Conservation (phyloP, 306 rosid genomes). For the Cucurbita moschata region DNA sequence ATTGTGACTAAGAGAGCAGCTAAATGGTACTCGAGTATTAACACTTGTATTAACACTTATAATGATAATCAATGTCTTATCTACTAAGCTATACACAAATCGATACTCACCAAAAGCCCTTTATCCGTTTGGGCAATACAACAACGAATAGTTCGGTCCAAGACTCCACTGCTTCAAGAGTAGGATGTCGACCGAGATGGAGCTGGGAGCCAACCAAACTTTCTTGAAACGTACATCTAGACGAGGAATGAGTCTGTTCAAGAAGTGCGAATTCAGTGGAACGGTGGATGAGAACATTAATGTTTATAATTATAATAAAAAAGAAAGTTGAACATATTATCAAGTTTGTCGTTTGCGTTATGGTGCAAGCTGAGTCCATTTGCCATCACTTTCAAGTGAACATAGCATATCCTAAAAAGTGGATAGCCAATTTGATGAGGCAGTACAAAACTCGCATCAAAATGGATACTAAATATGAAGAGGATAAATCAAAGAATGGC, state of each 20-base stretch:
- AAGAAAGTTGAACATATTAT: not conserved
- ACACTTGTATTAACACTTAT: no score
- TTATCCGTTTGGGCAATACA: not conserved
- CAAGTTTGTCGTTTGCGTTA: not conserved
- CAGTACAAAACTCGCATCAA: not conserved
- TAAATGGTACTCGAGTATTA: no score
- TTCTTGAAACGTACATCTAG: not conserved
- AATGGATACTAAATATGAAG: not conserved
- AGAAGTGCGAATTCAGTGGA: no score
- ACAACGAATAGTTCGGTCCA: not conserved
- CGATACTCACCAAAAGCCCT: not conserved
- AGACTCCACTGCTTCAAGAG: not conserved
- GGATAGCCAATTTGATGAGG: not conserved
- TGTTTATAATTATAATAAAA: no score
- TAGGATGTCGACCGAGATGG: not conserved
- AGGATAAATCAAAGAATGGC: constrained; percentile 3
- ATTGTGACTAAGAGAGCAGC: no score
- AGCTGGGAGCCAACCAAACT: not conserved
- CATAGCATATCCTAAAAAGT: not conserved
- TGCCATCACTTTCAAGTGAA: not conserved
- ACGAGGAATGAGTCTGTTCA: not conserved
- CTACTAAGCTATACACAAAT: not conserved
- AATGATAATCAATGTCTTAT: no score
- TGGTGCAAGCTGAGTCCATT: not conserved
- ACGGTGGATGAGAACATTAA: no score